Percentiles rank a stretch among this genome's conserved stretches.
Conservation (phyloP, 2,329 filamentous ascomycete species). For the Lanzia echinophila region DNA sequence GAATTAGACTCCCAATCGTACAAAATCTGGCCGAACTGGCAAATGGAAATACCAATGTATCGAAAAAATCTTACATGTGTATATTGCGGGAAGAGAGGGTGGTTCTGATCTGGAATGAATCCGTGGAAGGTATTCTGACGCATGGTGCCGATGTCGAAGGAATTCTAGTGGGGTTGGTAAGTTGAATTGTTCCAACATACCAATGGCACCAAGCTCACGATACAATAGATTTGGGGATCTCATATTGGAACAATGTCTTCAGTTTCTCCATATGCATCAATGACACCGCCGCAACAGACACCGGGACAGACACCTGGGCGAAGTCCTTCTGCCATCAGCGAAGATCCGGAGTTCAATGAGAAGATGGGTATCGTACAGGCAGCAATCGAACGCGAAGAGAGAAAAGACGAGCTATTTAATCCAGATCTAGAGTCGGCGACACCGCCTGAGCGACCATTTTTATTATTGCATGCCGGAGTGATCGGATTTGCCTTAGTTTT, state of each 20-base stretch:
- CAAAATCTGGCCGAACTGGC: slow-evolving; percentile 46
- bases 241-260: slow-evolving; percentile 16
- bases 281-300: slow-evolving; percentile 7
- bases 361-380: slow-evolving; percentile 16
- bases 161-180: slow-evolving; percentile 17
- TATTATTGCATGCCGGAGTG: slow-evolving; percentile 16
- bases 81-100: slow-evolving; percentile 17
- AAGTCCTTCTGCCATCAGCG: slow-evolving; percentile 10
- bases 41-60: slow-evolving; percentile 2
- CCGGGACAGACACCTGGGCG: slow-evolving; percentile 4
- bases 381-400: slow-evolving; percentile 18
- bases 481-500: slow-evolving; percentile 16
- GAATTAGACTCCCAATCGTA: slow-evolving; percentile 31
- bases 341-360: slow-evolving; percentile 11
- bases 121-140: slow-evolving; percentile 17
- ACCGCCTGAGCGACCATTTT: slow-evolving; percentile 15
- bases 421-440: slow-evolving; percentile 12
- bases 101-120: slow-evolving; percentile 20
- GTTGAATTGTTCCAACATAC: not conserved
- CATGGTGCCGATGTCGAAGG: slow-evolving; percentile 18
- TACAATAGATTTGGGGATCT: slow-evolving; percentile 18
- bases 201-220: not conserved
- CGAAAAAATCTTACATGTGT: slow-evolving; percentile 14
- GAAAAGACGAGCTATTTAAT: slow-evolving; percentile 15
- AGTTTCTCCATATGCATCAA: slow-evolving; percentile 13